These are phyloP conservation scores for Biscutella laevigata DNA, from an alignment of 441 rosid genomes.

Conservation along the genomic window DNA sequence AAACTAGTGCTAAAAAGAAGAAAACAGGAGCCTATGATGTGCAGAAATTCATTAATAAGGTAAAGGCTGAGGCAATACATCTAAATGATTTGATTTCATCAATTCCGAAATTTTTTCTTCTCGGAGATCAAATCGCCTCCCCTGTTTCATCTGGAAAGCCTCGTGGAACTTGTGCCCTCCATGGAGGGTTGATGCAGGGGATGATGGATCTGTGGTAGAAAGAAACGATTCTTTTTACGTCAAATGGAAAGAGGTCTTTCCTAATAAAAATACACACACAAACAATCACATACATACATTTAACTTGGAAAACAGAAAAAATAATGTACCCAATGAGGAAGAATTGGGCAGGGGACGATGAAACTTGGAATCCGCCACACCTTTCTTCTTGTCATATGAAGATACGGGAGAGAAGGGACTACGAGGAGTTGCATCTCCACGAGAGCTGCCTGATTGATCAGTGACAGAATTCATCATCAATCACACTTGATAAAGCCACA, in stretches of 20 bases:
- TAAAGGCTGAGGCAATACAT: slow-evolving; percentile 37
- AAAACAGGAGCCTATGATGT: background rate
- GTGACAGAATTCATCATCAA: slow-evolving; percentile 35
- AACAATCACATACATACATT: background rate
- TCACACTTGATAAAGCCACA: slow-evolving; percentile 20
- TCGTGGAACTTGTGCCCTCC: slow-evolving; percentile 66
- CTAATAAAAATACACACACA: background rate
- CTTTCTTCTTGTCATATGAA: slow-evolving; percentile 38
- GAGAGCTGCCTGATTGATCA: slow-evolving; percentile 32
- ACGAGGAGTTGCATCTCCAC: slow-evolving; percentile 25
- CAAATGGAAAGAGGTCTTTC: background rate
- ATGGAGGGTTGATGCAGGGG: slow-evolving; percentile 35
- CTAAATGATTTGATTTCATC: slow-evolving; percentile 68
- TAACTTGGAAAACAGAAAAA: no score
- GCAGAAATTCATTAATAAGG: background rate
- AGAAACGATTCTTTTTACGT: background rate
- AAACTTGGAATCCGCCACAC: slow-evolving; percentile 32
- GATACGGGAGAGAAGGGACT: slow-evolving; percentile 31
- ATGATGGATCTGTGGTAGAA: slow-evolving; percentile 35
- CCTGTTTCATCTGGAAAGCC: slow-evolving; percentile 67
- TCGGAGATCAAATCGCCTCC: slow-evolving; percentile 59
- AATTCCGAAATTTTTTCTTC: slow-evolving; percentile 65
- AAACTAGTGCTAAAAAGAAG: background rate
- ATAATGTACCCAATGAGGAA: slow-evolving; percentile 32
- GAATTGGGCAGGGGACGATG: slow-evolving; percentile 32